A percentile compares a stretch with the other conserved stretches of the same genome.
Evolutionary conservation across 495 filamentous ascomycete genomes (phyloP).

Genomic region (Sporormia fimetaria): DNA sequence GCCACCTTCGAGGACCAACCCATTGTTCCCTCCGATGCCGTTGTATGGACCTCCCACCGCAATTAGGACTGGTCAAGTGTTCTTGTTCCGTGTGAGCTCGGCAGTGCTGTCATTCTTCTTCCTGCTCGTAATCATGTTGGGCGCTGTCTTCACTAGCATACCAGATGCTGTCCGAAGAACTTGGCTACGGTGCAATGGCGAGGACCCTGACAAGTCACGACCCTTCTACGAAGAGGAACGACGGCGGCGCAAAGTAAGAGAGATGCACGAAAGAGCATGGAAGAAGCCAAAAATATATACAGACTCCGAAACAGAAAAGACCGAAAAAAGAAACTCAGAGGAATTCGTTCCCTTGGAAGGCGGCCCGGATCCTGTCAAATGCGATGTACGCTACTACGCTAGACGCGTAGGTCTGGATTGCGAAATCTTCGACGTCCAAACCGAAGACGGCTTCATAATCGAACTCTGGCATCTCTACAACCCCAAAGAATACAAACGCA

Average conservation of each 20-base stretch:
- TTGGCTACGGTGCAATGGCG: conserved; percentile 41
- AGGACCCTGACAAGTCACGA: conserved; percentile 46
- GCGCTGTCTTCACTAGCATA: conserved; percentile 53
- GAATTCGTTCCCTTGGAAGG: conserved; percentile 64
- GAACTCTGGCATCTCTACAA: conserved; percentile 84
- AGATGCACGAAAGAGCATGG: conserved; percentile 51
- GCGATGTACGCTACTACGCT: conserved; percentile 80
- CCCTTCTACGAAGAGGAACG: conserved; percentile 65
- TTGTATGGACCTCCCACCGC: conserved; percentile 65
- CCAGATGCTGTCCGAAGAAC: conserved; percentile 38
- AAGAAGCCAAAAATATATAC: conserved; percentile 34
- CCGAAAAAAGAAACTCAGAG: conserved; percentile 34
- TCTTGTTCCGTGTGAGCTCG: conserved; percentile 49
- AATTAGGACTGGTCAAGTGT: conserved; percentile 51
- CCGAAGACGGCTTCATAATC: conserved; percentile 90
- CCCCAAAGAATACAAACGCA: conserved; percentile 50
- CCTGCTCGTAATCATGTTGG: conserved; percentile 61
- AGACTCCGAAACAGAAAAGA: conserved; percentile 26
- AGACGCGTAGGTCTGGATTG: conserved; percentile 77
- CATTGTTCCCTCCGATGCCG: conserved; percentile 79
- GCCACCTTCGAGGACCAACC: conserved; percentile 59
- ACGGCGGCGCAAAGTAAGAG: conserved; percentile 41
- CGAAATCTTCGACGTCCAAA: conserved; percentile 75
- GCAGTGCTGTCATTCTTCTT: conserved; percentile 68
- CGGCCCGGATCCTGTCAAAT: conserved; percentile 63